A percentile compares a stretch with the other conserved stretches of the same genome.
These are phyloP conservation scores for Kwoniella europaea DNA, from an alignment of 768 basidiomycete species.

Conservation along the genomic window DNA sequence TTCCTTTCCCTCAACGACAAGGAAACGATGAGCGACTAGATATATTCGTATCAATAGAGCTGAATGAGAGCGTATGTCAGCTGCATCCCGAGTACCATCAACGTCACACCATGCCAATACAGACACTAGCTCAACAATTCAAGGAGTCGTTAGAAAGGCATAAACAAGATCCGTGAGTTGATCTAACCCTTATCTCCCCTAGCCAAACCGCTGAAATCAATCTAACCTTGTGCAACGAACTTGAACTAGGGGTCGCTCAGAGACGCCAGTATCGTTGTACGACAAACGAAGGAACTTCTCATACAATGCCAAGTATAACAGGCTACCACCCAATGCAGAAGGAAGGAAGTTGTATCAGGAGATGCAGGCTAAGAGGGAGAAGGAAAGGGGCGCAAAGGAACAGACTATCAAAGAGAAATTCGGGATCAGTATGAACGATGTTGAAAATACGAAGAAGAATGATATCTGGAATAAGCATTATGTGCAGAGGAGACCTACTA, in stretches of 20 bases:
- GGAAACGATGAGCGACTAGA: no score
- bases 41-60: not conserved
- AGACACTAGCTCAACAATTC: not conserved
- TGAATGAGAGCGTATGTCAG: not conserved
- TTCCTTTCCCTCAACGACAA: not conserved
- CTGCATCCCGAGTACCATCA: not conserved
- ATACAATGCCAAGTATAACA: slow-evolving; percentile 14
- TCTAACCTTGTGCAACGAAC: no score
- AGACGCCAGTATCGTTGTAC: not conserved
- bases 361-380: not conserved
- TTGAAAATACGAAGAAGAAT: not conserved
- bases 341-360: slow-evolving; percentile 2
- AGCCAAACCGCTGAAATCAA: not conserved
- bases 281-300: not conserved
- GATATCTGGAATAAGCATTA: not conserved
- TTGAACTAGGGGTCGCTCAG: no score
- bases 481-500: slow-evolving; percentile 2
- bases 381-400: not conserved
- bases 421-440: not conserved
- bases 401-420: not conserved
- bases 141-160: not conserved
- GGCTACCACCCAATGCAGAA: not conserved
- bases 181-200: not conserved
- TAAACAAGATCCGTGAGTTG: slow-evolving; percentile 3
- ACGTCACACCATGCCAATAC: not conserved